Conservation (phyloP, 345 rosid species). For the Gossypium mustelinum region DNA sequence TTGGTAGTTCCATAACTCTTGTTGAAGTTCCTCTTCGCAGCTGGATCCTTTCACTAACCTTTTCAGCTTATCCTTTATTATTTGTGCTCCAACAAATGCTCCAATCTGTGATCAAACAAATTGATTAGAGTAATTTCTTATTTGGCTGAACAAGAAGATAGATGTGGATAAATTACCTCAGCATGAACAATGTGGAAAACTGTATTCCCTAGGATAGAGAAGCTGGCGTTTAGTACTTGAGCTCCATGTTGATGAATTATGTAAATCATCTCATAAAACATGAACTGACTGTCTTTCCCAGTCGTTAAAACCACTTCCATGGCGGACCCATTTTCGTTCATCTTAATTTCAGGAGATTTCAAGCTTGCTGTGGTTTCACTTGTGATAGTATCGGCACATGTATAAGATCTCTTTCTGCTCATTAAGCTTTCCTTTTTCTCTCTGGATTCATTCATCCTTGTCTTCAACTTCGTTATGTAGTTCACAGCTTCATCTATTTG, state of each 20-base stretch:
- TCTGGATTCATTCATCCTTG: conserved; percentile 23
- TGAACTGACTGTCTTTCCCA: conserved; percentile 25
- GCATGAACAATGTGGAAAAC: conserved; percentile 36
- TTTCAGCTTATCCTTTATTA: conserved; percentile 33
- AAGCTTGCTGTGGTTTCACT: not conserved
- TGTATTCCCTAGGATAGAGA: conserved; percentile 22
- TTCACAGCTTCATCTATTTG: conserved; percentile 50
- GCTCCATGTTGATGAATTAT: conserved; percentile 43
- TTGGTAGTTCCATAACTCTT: conserved; percentile 18
- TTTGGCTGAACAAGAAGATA: not conserved
- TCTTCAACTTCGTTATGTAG: conserved; percentile 38
- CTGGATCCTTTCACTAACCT: conserved; percentile 30
- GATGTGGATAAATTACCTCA: conserved; percentile 27
- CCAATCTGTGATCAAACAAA: conserved; percentile 24
- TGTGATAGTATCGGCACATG: not conserved
- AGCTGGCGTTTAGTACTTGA: conserved; percentile 35
- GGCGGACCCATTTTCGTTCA: conserved; percentile 32
- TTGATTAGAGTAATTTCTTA: not conserved
- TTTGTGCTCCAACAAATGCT: conserved; percentile 33
- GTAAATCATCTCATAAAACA: conserved; percentile 36
- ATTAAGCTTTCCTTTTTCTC: conserved; percentile 33
- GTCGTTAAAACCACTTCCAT: conserved; percentile 33
- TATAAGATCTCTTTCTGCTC: conserved; percentile 26
- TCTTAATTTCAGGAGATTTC: conserved; percentile 32
- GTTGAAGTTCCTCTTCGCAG: conserved; percentile 13